Evolutionary conservation across 768 basidiomycete genomes (phyloP).

Genomic region (Tulasnella sp.): DNA sequence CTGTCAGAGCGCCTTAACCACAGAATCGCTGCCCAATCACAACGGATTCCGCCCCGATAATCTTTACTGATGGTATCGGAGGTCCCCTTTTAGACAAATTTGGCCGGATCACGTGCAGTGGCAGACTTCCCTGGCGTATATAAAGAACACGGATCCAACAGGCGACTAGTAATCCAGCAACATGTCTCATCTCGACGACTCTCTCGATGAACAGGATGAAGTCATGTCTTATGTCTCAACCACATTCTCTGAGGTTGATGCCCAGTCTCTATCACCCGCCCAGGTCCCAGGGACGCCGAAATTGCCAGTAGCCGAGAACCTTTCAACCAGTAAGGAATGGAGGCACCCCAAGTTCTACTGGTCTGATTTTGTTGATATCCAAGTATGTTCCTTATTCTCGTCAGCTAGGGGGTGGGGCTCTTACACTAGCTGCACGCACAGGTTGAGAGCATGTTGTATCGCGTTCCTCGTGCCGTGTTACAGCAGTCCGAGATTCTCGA

Average conservation of each 20-base stretch:
- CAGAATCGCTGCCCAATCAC: background rate
- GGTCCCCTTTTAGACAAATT: background rate
- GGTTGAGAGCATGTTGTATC: background rate
- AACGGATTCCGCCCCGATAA: background rate
- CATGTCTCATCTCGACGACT: background rate
- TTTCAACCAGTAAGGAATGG: background rate
- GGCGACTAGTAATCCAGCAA: background rate
- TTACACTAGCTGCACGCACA: background rate
- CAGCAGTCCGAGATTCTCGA: background rate
- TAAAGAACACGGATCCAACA: background rate
- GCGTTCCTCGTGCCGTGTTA: background rate
- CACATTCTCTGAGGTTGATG: background rate
- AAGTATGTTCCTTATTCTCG: background rate
- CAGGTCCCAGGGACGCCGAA: background rate
- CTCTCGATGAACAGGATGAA: background rate
- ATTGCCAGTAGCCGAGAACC: background rate
- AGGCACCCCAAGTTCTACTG: background rate
- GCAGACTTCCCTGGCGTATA: background rate
- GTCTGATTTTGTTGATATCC: background rate
- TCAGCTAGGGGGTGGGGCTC: background rate
- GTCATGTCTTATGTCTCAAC: background rate
- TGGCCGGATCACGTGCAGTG: background rate
- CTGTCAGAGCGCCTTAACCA: no score
- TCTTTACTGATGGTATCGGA: background rate
- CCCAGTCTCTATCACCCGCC: background rate